Base-by-base conservation (phyloP, 805 yeast genomes). In the Saccharomyces paradoxus region DNA sequence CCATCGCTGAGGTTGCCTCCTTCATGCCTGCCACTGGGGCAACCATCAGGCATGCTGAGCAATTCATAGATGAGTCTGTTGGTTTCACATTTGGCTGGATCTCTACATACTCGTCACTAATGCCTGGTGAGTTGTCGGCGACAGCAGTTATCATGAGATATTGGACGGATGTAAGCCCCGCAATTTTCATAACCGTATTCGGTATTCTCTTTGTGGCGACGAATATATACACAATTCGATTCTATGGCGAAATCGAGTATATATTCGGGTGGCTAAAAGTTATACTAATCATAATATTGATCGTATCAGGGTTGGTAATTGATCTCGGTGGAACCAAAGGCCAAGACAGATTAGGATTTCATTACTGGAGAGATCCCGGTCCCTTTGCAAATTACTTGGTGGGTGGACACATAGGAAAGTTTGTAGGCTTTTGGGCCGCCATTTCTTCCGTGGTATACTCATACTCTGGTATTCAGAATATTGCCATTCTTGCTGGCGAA, bases 211-310 rank as follows among this genome's bases (percentile, higher is more conserved):
- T 58, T 6, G 47, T 54, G 21, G 31, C 28, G 4, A 10, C 58
- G 13, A 59, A 53, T 3, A 55, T 59, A 56, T 50, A 54, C 22
- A 60, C 62, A 48, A 72, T 71, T 32, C 57, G 62, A 44, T 58
- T 57, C 26, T 73, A 68, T 55, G 77, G 75, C 50, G 84, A 81
- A 65, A 74, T 77, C 50, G 89, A 82, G 62, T 87, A 82, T 67
- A 86, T 85, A 84, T 77, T 82, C 60, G 82, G 87, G 0, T 63
- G 78, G 17, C 73, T 86, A 68, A 87, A 86, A 67, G 81, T 87
- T 32, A 57, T 85, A 51, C 78, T 87, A 37, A 78, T 87, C 63
- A 64, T 82, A 24, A 89, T 89, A 22, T 72, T 84, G 57, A 81
- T 84, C 54, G 68, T 84, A 41, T 70, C 79, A 47, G 80, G 83